Base-by-base conservation (phyloP, 345 rosid genomes). In the Pseudoturritis turrita region DNA sequence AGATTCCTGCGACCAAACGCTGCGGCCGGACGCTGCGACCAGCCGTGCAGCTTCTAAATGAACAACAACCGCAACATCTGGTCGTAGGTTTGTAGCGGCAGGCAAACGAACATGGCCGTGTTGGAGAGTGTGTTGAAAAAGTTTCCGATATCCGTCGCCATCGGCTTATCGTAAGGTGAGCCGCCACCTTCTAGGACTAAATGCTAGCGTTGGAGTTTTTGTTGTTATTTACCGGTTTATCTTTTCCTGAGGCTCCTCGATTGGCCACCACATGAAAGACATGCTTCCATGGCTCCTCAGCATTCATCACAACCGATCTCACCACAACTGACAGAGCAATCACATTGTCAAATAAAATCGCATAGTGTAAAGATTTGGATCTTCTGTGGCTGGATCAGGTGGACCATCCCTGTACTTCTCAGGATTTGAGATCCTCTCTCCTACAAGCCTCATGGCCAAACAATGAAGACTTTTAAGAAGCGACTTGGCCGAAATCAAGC, bases 281-380 rank as follows among this genome's bases (percentile, higher is more conserved):
- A 75, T 88, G 95, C 76, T 81, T 89, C 85, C 82, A 83, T 0
- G 95, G 90, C 68, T 92, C 96, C 54, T 86, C 82, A 0, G 98
- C 88, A 10, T 93, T 90, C 86, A 82, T 87, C 79, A 87, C 87
- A 45, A 82, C 91, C 3, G 98, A 93, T 63, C 85, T 84, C 75
- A 93, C 94, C 76, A 93, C 98, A 63, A 93, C 97, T 0, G 98
- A 93, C 50, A 87, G 91, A 2, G 98, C 96, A 52, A 93, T 87
- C 78, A 93, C 91, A 59, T 90, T 93, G 68, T 93, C 94, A 0
- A 97, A 88, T 76, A 89, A 87, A 39, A 93, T 72, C 8, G 93
- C 89, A 62, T 87, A 88, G 72, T 93, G 98, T 83, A 87, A 77
- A 93, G 81, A 50, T 80, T 83, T 0, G 90, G 88, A 77, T 90